Base-by-base conservation (phyloP, 345 rosid species). In the Populus euphratica region DNA sequence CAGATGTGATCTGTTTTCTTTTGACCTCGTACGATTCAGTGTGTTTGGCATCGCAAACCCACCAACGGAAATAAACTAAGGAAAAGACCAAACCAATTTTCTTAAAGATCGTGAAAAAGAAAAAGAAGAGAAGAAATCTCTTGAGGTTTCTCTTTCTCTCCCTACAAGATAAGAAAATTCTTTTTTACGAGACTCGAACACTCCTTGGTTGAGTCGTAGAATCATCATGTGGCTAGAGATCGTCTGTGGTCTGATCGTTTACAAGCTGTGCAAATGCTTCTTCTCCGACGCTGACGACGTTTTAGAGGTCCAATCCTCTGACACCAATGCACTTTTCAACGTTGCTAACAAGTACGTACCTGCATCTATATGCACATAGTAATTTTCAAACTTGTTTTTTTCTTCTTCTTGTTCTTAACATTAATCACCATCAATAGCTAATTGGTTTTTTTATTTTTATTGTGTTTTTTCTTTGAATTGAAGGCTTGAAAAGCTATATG, bases 141-240 rank as follows among this genome's bases (percentile, higher is more conserved):
- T 10, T 41, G 10, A 41, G 44, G 44, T 14, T 1, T 47, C 17
- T 14, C 50, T 44, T 13, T 44, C 5, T 12, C 5, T 44, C 50
- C 17, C 50, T 13, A 3, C 50, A 44, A 13, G 50, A 44, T 11
- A 47, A 47, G 50, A 47, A 47, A 13, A 14, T 47, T 47, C 5
- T 47, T 10, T 41, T 41, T 10, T 2, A 41, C 44, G 44, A 12
- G 44, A 10, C 11, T 41, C 44, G 10, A 41, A 41, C 44, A 41
- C 44, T 13, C 5, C 50, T 47, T 47, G 50, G 18, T 13, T 47
- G 50, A 41, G 18, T 25, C 29, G 38, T 0, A 44, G 47, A 23
- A n/a, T 70, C 83, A 93, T 95, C 83, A 95, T 95, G 99, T 95
- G 99, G 99, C 52, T 86, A 27, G 92, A 89, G 85, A 90, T 95